A percentile compares a stretch with the other conserved stretches of the same genome.
Conservation (phyloP, 345 rosid genomes). For the Salix udensis region DNA sequence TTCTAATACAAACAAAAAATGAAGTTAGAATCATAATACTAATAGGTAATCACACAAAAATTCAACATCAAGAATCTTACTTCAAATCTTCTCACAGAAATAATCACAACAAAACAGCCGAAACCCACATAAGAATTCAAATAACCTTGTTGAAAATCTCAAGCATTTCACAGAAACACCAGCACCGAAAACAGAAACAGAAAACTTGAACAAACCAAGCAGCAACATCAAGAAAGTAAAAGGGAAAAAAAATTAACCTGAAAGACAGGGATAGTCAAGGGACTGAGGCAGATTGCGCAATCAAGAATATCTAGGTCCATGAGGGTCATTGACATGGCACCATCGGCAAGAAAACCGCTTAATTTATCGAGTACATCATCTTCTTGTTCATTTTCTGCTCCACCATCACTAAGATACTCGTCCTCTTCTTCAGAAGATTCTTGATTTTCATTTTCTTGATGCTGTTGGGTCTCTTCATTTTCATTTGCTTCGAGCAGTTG, state of each 20-base stretch:
- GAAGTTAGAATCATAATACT: too few relatives aligned
- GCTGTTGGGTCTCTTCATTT: too few relatives aligned
- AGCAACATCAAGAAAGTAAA: neutral
- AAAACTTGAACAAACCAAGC: neutral
- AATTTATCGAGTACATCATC: neutral
- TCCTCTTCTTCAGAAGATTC: slow-evolving; percentile 5
- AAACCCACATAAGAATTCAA: neutral
- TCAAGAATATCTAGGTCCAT: slow-evolving; percentile 55
- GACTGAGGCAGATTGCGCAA: slow-evolving; percentile 47
- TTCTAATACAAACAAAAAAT: too few relatives aligned
- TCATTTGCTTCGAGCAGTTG: too few relatives aligned
- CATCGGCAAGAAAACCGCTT: neutral
- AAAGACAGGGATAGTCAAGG: slow-evolving; percentile 46
- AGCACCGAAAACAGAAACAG: neutral
- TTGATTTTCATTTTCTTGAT: neutral
- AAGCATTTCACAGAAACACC: neutral
- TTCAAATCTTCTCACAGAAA: neutral
- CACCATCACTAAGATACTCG: neutral
- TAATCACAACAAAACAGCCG: neutral
- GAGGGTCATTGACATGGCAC: slow-evolving; percentile 24
- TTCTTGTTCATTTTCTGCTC: neutral
- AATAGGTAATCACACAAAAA: neutral
- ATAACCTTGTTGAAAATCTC: neutral
- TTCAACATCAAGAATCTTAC: neutral
- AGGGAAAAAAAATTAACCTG: slow-evolving; percentile 32